Evolutionary conservation across 495 filamentous ascomycete genomes (phyloP), one percentile per base, ranked within the genome.

Genomic region (Aspergillus nanangensis): DNA sequence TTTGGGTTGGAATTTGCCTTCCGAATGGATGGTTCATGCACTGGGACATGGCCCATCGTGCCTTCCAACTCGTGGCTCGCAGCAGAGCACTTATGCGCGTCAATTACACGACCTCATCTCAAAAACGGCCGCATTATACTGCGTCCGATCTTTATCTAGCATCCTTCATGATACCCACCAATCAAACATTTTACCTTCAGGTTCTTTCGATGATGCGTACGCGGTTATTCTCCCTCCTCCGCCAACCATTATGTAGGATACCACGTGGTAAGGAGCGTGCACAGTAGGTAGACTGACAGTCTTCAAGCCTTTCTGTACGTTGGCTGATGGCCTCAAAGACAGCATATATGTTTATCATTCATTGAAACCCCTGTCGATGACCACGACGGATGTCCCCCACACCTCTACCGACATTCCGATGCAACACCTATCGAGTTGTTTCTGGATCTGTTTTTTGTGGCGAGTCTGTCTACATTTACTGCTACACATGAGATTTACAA

Each of bases 401-500:
- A 52, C 34, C 55, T 71, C 5, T 60, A 61, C 29, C 57, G 60
- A 10, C 61, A 63, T 44, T 50, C 53, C 7, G 79, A 82, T 53
- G 74, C 78, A 7, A 78, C 64, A 3, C 67, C 70, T 7, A 72
- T 77, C 32, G 77, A 86, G 50, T 63, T 85, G n/a, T 86, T 86
- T 62, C 84, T 77, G 52, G 82, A 86, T 56, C 65, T 86, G 4
- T 86, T 84, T 62, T 81, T 86, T 51, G 82, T 84, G 15, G 81
- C 82, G 36, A 85, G 84, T 52, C 60, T 85, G 14, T 76, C 76
- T n/a, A 81, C 79, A 9, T 84, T 85, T 51, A 76, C 77, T 1
- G 67, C 74, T 45, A 70, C 71, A 9, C 75, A 81, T 51, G 69
- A 78, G 14, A 76, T 84, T 46, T 66, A 67, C 46, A 69, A 73